Percentiles rank a stretch among this genome's conserved stretches.
These are phyloP conservation scores for Typha latifolia DNA, from an alignment of 176 grass and related monocot genomes.

Conservation along the genomic window DNA sequence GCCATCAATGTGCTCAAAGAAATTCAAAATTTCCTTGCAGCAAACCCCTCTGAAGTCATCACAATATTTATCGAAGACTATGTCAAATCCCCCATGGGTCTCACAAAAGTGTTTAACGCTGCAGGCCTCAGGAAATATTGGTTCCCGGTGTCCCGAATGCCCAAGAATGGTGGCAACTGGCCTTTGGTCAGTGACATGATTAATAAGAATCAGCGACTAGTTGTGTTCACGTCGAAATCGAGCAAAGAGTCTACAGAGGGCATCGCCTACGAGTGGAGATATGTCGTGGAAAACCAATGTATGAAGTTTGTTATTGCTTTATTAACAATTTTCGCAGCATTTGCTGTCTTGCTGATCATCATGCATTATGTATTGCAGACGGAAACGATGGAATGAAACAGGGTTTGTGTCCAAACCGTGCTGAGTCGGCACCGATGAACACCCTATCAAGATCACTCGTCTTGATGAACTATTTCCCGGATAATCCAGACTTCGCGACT, in stretches of 20 bases:
- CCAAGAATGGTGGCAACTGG: constrained; percentile 77
- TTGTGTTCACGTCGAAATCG: constrained; percentile 75
- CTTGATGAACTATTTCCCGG: constrained; percentile 73
- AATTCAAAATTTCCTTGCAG: constrained; percentile 52
- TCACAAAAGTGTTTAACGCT: constrained; percentile 66
- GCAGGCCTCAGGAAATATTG: constrained; percentile 47
- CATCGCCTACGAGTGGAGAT: constrained; percentile 77
- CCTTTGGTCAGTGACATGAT: constrained; percentile 85
- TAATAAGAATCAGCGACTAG: constrained; percentile 49
- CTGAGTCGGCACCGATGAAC: constrained; percentile 69
- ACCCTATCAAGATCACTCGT: constrained; percentile 75
- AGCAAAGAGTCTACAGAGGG: constrained; percentile 66
- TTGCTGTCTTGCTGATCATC: neutral
- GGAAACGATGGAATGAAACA: constrained; percentile 59
- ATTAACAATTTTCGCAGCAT: neutral
- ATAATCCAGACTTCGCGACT: constrained; percentile 29
- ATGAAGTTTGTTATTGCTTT: neutral
- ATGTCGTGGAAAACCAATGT: constrained; percentile 95
- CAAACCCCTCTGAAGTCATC: constrained; percentile 58
- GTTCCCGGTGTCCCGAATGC: constrained; percentile 67
- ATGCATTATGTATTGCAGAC: constrained; percentile 29
- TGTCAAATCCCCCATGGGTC: constrained; percentile 55
- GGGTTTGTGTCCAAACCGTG: constrained; percentile 52
- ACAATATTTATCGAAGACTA: constrained; percentile 92
- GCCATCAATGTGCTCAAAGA: constrained; percentile 59